These are phyloP conservation scores for Aegilops longissima DNA, from an alignment of 176 grass and related monocot genomes.

Conservation along the genomic window DNA sequence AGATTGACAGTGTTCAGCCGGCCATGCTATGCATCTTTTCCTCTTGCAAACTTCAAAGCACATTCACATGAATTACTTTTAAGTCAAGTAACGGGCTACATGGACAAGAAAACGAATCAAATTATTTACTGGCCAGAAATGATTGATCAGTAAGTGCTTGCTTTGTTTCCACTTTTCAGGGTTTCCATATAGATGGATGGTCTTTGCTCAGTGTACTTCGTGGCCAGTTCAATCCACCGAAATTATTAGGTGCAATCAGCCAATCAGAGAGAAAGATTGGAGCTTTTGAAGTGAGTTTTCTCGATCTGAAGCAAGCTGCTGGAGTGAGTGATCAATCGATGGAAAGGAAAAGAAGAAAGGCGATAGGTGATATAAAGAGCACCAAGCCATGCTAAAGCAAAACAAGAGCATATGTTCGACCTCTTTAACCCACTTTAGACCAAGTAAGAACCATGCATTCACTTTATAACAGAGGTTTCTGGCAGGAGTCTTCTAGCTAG, in stretches of 20 bases:
- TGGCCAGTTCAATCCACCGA: conserved; percentile 20
- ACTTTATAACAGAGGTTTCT: conserved; percentile 39
- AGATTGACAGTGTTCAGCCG: neutral
- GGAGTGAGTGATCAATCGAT: neutral
- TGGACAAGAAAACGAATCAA: neutral
- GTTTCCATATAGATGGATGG: neutral
- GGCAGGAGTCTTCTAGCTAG: conserved; percentile 10
- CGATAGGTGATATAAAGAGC: conserved; percentile 23
- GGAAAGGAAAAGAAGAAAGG: conserved; percentile 33
- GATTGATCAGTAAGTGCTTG: conserved; percentile 4
- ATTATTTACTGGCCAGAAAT: neutral
- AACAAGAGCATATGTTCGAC: neutral
- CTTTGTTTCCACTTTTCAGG: conserved; percentile 8
- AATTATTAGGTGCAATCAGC: conserved; percentile 32
- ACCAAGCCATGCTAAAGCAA: conserved; percentile 29
- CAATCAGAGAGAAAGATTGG: neutral
- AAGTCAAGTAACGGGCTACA: conserved; percentile 8
- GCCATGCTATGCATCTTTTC: conserved; percentile 24
- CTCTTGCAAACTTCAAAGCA: neutral
- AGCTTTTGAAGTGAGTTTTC: neutral
- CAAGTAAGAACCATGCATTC: conserved; percentile 15
- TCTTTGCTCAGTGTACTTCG: conserved; percentile 35
- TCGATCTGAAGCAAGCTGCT: neutral
- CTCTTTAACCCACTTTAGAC: conserved; percentile 44
- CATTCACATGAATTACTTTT: conserved; percentile 44